phyloP scores from a whole-genome alignment of 129 eudicot species.

The Dittrichia graveolens region DNA sequence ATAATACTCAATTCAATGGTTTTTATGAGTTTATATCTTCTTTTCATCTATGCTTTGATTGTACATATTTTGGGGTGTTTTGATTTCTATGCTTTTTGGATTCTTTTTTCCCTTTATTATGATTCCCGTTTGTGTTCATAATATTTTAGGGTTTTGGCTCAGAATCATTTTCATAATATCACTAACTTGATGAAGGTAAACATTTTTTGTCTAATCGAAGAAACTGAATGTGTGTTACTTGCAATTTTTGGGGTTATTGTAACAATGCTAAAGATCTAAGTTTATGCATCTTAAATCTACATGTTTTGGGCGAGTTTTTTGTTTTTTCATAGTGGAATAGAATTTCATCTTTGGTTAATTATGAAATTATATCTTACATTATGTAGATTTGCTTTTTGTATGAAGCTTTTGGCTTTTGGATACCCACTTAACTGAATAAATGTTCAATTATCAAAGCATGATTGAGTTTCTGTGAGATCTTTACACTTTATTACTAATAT shows the following conservation, averaged over 20 bases:
- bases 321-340: neutral
- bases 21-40: no score
- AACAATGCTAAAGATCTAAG: constrained; percentile 21
- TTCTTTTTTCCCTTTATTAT: neutral
- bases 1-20: no score
- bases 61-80: constrained; percentile 22
- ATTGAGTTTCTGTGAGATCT: constrained; percentile 20
- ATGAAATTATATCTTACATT: constrained; percentile 29
- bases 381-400: constrained; percentile 17
- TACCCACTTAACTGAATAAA: no score
- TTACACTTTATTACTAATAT: constrained; percentile 28
- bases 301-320: neutral
- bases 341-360: constrained; percentile 9
- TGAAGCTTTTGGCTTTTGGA: constrained; percentile 18
- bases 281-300: constrained; percentile 23
- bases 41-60: constrained; percentile 8
- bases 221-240: constrained; percentile 21
- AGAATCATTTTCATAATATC: constrained; percentile 11
- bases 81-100: constrained; percentile 3
- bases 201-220: constrained; percentile 22
- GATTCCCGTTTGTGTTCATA: constrained; percentile 25
- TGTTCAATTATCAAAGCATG: constrained; percentile 25
- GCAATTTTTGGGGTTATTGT: constrained; percentile 6
- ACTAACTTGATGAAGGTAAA: constrained; percentile 23
- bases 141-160: constrained; percentile 35